These are phyloP conservation scores for Collybia mongolica DNA, from an alignment of 768 basidiomycete genomes.

Conservation along the genomic window DNA sequence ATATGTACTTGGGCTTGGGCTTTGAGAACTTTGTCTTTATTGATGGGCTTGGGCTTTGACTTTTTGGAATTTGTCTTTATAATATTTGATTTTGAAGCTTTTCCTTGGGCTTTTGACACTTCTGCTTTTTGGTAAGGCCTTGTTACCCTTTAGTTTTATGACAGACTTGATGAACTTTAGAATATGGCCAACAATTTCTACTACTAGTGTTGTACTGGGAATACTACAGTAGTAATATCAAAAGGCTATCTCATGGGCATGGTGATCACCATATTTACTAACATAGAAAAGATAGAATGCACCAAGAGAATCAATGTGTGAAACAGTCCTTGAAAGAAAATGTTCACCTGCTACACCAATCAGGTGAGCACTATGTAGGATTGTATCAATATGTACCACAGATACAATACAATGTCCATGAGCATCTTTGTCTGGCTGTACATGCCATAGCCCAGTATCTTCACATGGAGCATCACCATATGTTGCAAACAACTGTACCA, in stretches of 20 bases:
- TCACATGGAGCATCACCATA: conserved; percentile 7
- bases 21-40: conserved; percentile 1
- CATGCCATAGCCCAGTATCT: conserved; percentile 24
- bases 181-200: not conserved
- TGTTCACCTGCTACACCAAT: conserved; percentile 22
- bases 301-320: conserved; percentile 16
- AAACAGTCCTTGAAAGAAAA: conserved; percentile 11
- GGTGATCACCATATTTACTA: conserved; percentile 30
- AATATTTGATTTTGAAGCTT: too few relatives aligned
- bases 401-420: conserved; percentile 4
- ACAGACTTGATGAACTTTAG: not conserved
- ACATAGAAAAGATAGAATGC: conserved; percentile 24
- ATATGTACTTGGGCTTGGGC: not conserved
- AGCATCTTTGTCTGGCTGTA: conserved; percentile 20
- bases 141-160: not conserved
- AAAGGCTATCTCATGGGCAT: conserved; percentile 17
- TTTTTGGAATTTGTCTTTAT: too few relatives aligned
- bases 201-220: too few relatives aligned
- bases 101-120: too few relatives aligned
- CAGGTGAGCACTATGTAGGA: conserved; percentile 27
- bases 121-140: too few relatives aligned
- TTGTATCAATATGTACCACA: conserved; percentile 24
- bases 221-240: not conserved
- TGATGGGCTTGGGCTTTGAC: not conserved
- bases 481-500: conserved; percentile 17